Evolutionary conservation across 2,329 filamentous ascomycete species (phyloP).

Genomic region (Fusarium continuum): DNA sequence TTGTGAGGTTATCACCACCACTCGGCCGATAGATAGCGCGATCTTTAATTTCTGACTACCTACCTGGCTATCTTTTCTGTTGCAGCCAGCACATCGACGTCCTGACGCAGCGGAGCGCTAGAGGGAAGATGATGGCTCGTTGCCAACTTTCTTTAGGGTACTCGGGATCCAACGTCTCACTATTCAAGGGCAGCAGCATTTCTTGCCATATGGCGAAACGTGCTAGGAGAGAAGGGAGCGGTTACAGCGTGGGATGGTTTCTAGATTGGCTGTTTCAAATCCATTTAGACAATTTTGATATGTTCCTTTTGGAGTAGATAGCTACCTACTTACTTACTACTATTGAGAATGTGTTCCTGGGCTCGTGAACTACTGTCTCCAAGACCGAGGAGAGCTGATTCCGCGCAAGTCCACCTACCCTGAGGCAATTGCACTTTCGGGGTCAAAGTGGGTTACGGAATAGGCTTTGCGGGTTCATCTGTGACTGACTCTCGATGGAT

Average conservation of each 20-base stretch:
- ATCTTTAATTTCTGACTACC: background rate
- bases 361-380: too few relatives aligned
- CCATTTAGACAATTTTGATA: background rate
- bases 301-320: background rate
- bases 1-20: constrained; percentile 27
- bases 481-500: too few relatives aligned
- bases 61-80: background rate
- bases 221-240: constrained; percentile 13
- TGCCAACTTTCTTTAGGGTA: background rate
- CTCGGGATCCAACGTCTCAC: background rate
- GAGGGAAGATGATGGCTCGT: background rate
- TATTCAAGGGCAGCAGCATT: background rate
- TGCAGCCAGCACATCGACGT: background rate
- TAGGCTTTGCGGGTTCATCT: background rate
- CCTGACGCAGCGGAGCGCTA: too few relatives aligned
- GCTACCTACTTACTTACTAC: too few relatives aligned
- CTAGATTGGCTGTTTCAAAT: constrained; percentile 5
- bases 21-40: constrained; percentile 7
- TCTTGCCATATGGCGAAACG: constrained; percentile 21
- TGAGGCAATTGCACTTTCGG: background rate
- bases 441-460: background rate
- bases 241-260: constrained; percentile 8
- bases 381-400: too few relatives aligned
- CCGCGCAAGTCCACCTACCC: too few relatives aligned
- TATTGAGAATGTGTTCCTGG: too few relatives aligned